These are phyloP conservation scores for Silybum marianum DNA, from an alignment of 129 eudicot genomes.

Conservation along the genomic window DNA sequence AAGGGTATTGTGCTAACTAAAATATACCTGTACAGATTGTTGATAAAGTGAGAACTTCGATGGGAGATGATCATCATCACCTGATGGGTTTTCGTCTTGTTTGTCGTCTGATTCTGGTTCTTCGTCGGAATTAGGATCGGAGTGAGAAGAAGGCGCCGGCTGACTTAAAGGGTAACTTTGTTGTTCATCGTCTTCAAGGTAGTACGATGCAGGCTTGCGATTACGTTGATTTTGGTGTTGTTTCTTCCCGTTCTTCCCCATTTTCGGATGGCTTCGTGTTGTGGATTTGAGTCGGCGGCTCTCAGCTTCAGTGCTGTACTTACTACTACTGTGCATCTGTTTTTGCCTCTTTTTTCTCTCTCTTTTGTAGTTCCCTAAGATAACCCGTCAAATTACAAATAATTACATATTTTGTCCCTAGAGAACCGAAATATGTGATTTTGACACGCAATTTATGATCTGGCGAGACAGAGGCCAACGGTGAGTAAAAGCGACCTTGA, in stretches of 20 bases:
- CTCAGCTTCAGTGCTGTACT: background rate
- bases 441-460: too few relatives aligned
- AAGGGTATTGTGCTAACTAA: background rate
- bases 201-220: conserved; percentile 47
- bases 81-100: conserved; percentile 30
- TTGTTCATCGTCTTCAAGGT: conserved; percentile 40
- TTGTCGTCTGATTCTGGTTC: conserved; percentile 32
- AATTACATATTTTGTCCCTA: background rate
- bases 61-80: conserved; percentile 36
- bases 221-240: conserved; percentile 52
- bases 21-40: conserved; percentile 83
- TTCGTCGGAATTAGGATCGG: conserved; percentile 39
- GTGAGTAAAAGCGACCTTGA: conserved; percentile 56
- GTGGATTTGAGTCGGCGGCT: conserved; percentile 30
- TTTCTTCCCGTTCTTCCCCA: conserved; percentile 94
- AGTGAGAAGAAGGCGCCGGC: conserved; percentile 12
- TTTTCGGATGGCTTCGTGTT: conserved; percentile 15
- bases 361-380: background rate
- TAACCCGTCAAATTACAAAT: background rate
- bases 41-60: conserved; percentile 89
- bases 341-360: background rate
- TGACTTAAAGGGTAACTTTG: conserved; percentile 26
- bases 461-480: too few relatives aligned
- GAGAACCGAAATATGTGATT: background rate
- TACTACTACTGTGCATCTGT: background rate